Percentiles rank a stretch among this genome's conserved stretches.
Evolutionary conservation across 1,284 basidiomycete species (phyloP).

Genomic region (Clitocybe nebularis): DNA sequence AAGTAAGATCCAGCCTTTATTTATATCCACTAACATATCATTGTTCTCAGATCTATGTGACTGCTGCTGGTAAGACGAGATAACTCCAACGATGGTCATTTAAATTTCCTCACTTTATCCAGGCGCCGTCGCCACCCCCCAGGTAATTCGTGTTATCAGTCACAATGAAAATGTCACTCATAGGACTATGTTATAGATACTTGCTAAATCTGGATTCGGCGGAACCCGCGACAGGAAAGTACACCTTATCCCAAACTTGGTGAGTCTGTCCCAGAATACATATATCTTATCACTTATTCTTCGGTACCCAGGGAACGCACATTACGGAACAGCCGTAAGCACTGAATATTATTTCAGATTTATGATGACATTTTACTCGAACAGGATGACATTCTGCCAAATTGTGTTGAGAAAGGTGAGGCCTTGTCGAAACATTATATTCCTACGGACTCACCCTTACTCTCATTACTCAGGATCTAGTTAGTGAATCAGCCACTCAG

Average conservation of each 20-base stretch:
- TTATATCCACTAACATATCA: background rate
- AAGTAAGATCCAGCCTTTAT: background rate
- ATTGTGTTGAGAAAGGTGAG: conserved; percentile 2
- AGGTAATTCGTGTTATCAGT: no score
- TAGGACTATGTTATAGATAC: no score
- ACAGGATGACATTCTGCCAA: conserved; percentile 2
- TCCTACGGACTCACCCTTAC: background rate
- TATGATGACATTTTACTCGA: background rate
- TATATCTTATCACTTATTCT: background rate
- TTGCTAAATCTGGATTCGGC: conserved; percentile 2
- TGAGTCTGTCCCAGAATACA: background rate
- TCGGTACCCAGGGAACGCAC: background rate
- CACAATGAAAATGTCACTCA: no score
- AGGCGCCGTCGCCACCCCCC: conserved; percentile 1
- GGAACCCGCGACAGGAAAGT: background rate
- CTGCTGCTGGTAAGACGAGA: background rate
- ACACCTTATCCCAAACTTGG: background rate
- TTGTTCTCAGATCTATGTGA: background rate
- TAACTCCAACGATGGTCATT: background rate
- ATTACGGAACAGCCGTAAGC: conserved; percentile 2
- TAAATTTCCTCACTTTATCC: background rate
- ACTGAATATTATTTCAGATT: background rate
- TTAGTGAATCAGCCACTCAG: background rate
- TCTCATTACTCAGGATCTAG: background rate
- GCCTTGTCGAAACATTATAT: no score